phyloP scores from a whole-genome alignment of 768 basidiomycete species.

The Rhodotorula toruloides region DNA sequence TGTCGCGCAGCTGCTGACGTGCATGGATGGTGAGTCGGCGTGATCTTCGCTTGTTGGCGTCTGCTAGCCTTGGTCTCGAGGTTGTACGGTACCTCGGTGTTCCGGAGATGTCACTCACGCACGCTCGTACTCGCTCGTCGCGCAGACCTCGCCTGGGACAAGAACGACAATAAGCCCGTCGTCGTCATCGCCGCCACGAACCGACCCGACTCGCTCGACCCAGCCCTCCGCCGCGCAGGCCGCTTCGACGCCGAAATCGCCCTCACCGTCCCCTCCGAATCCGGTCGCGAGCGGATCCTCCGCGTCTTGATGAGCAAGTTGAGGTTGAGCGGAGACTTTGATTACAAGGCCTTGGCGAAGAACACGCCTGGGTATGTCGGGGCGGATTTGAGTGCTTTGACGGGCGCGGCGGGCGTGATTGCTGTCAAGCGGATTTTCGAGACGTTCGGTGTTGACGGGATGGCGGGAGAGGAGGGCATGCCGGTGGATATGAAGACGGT shows the following conservation, averaged over 20 bases:
- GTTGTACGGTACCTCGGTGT: too few species aligned
- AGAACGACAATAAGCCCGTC: constrained; percentile 83
- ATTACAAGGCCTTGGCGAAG: constrained; percentile 78
- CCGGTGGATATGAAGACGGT: constrained; percentile 43
- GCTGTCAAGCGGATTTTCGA: constrained; percentile 95
- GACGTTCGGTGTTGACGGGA: constrained; percentile 58
- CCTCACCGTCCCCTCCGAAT: constrained; percentile 93
- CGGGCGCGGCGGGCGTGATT: constrained; percentile 88
- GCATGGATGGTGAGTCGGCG: constrained; percentile 89
- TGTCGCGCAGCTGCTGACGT: constrained; percentile 93
- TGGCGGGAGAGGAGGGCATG: constrained; percentile 46
- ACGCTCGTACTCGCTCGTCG: too few species aligned
- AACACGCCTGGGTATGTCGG: constrained; percentile 96
- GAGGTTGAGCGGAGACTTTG: constrained; percentile 77
- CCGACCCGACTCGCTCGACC: constrained; percentile 87
- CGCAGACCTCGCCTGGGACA: constrained; percentile 89
- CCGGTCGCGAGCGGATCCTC: constrained; percentile 80
- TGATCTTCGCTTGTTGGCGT: background rate
- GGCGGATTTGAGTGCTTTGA: constrained; percentile 82
- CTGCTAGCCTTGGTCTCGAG: too few species aligned
- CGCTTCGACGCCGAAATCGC: constrained; percentile 96
- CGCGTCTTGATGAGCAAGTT: constrained; percentile 77
- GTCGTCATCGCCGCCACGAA: constrained; percentile 96
- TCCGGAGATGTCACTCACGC: too few species aligned
- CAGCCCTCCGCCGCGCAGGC: constrained; percentile 85